Evolutionary conservation across 441 rosid genomes (phyloP), one percentile per base, ranked within the genome.

Genomic region (Hura crepitans): DNA sequence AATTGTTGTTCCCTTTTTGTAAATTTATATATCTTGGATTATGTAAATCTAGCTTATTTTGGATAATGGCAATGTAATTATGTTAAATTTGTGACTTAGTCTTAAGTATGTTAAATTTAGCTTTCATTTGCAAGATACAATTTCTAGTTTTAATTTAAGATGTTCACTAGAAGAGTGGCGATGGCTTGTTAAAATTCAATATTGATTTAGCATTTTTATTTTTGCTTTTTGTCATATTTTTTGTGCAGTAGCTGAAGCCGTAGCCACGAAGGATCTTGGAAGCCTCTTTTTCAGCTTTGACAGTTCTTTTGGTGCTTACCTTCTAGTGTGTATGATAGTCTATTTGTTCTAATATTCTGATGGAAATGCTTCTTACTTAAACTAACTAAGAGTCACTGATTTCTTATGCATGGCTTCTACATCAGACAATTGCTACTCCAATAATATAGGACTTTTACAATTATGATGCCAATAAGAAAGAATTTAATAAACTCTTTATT

Each of bases 361-460:
- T 51, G 33, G 31, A 46, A 28, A 27, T 62, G 51, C 43, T 45
- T 14, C 33, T 0, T 11, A 18, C 28, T 0, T 11, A 51, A 60
- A 28, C 22, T 46, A 45, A 4, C 20, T 58, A 51, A n/a, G 63
- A 9, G 64, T n/a, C 37, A 64, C 43, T 20, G 47, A 47, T 54
- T 57, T 74, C 51, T 17, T 30, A 54, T 50, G 55, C 76, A 90
- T n/a, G n/a, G 94, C 88, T 87, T 83, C 81, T 90, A 62, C 87
- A 89, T 76, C 88, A 85, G 84, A 82, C 84, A 3, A 39, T 89
- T 47, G 71, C 83, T 12, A 85, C 91, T 35, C 91, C 90, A 0
- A 76, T 89, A 49, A 64, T 87, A 33, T 86, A 75, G 0, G 95
- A 91, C 83, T 91, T 91, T 84, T 89, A 91, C 83, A 89, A 87